phyloP scores from a whole-genome alignment of 352 stramenopile genomes.

The Aphanomyces cochlioides region DNA sequence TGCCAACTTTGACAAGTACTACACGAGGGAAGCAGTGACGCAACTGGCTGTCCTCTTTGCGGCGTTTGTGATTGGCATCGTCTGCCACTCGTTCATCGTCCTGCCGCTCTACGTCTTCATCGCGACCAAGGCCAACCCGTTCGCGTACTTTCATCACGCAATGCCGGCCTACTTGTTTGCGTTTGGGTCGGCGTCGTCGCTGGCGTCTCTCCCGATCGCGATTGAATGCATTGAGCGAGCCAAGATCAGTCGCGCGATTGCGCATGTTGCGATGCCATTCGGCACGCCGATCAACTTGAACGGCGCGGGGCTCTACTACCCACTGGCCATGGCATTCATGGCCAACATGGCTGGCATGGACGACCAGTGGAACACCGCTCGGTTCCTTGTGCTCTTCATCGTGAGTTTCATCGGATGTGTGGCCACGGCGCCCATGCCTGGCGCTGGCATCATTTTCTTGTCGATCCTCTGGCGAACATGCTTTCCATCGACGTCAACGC shows the following conservation, averaged over 20 bases:
- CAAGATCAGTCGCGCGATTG: slow-evolving; percentile 41
- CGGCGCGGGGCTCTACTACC: slow-evolving; percentile 69
- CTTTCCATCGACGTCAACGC: slow-evolving; percentile 48
- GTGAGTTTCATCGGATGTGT: slow-evolving; percentile 65
- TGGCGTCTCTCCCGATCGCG: slow-evolving; percentile 55
- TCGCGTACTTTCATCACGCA: slow-evolving; percentile 61
- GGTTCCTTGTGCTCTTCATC: slow-evolving; percentile 58
- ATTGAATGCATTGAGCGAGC: slow-evolving; percentile 16
- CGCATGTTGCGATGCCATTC: slow-evolving; percentile 69
- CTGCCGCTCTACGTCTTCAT: slow-evolving; percentile 54
- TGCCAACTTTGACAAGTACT: not conserved
- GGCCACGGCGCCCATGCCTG: slow-evolving; percentile 67
- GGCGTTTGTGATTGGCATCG: slow-evolving; percentile 24
- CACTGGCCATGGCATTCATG: slow-evolving; percentile 67
- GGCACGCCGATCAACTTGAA: slow-evolving; percentile 70
- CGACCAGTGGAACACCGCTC: slow-evolving; percentile 22
- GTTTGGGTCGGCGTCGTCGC: slow-evolving; percentile 72
- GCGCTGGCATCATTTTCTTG: slow-evolving; percentile 61
- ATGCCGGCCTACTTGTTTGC: slow-evolving; percentile 73
- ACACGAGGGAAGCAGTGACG: not conserved
- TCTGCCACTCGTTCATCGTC: slow-evolving; percentile 37
- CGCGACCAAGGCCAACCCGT: slow-evolving; percentile 56
- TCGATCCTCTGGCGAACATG: slow-evolving; percentile 71
- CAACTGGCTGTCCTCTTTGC: not conserved
- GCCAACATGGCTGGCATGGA: slow-evolving; percentile 58